These are phyloP conservation scores for Cladosporium oxysporum DNA, from an alignment of 2,329 filamentous ascomycete species.

Conservation along the genomic window DNA sequence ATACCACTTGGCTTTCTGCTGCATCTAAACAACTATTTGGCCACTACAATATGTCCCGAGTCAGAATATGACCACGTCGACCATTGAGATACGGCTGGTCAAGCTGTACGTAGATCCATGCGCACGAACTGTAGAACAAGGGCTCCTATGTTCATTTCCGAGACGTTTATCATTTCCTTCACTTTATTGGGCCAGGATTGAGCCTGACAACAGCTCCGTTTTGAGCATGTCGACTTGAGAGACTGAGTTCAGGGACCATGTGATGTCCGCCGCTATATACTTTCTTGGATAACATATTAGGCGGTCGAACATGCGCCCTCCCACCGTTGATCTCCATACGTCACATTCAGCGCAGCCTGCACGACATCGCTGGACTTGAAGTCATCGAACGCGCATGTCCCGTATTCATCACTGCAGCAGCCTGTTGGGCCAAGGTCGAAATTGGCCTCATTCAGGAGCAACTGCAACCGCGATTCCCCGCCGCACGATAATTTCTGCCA, in stretches of 20 bases:
- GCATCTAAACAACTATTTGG: no score
- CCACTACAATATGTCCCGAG: no score
- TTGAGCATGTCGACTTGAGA: no score
- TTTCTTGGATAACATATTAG: background rate
- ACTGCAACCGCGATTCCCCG: background rate
- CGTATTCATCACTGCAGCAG: conserved; percentile 4
- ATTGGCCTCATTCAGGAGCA: conserved; percentile 2
- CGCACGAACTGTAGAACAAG: no score
- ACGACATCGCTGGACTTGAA: background rate
- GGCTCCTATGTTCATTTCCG: no score
- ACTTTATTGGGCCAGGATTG: no score
- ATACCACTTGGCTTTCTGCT: no score
- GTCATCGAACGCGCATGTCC: background rate
- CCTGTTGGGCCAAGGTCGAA: conserved; percentile 1
- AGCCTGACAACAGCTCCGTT: no score
- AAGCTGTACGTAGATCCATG: no score
- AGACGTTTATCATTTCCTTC: no score
- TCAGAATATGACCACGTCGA: no score
- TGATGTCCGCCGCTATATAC: background rate
- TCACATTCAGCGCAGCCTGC: background rate
- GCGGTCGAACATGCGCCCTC: background rate
- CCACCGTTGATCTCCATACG: background rate
- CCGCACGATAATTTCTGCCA: conserved; percentile 1
- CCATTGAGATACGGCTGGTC: no score
- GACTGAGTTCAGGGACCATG: background rate